A percentile compares a stretch with the other conserved stretches of the same genome.
Evolutionary conservation across 768 basidiomycete genomes (phyloP).

Genomic region (button mushroom (Agaricus bisporus)): DNA sequence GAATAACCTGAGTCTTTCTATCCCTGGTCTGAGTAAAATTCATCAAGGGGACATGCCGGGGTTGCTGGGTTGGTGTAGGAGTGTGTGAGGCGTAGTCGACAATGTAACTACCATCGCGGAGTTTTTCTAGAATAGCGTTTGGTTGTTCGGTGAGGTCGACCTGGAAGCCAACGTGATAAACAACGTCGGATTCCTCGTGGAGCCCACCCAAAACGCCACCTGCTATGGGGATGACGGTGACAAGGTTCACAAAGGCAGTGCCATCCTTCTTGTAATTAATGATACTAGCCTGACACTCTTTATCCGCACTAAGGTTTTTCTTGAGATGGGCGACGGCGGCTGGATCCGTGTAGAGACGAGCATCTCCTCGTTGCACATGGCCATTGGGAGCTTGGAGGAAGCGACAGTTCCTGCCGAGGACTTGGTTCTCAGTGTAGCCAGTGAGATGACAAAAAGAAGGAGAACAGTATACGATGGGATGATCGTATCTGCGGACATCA

Average conservation of each 20-base stretch:
- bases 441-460: constrained; percentile 77
- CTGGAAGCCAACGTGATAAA: constrained; percentile 93
- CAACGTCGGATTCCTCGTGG: constrained; percentile 64
- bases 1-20: constrained; percentile 24
- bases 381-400: constrained; percentile 80
- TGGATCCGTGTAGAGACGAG: constrained; percentile 52
- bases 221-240: constrained; percentile 82
- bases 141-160: constrained; percentile 89
- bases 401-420: constrained; percentile 87
- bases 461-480: constrained; percentile 87
- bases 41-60: constrained; percentile 4
- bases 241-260: constrained; percentile 83
- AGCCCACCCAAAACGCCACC: constrained; percentile 46
- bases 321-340: constrained; percentile 59
- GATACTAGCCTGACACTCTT: constrained; percentile 85
- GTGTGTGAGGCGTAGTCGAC: constrained; percentile 44
- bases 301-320: constrained; percentile 59
- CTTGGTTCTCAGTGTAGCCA: constrained; percentile 67
- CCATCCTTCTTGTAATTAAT: constrained; percentile 89
- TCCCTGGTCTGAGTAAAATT: constrained; percentile 14
- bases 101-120: constrained; percentile 72
- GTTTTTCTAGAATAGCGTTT: constrained; percentile 71
- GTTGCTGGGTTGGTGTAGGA: neutral
- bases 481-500: constrained; percentile 76
- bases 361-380: constrained; percentile 27